Base-by-base conservation (phyloP, 2,329 filamentous ascomycete species). In the Diplodia intermedia region DNA sequence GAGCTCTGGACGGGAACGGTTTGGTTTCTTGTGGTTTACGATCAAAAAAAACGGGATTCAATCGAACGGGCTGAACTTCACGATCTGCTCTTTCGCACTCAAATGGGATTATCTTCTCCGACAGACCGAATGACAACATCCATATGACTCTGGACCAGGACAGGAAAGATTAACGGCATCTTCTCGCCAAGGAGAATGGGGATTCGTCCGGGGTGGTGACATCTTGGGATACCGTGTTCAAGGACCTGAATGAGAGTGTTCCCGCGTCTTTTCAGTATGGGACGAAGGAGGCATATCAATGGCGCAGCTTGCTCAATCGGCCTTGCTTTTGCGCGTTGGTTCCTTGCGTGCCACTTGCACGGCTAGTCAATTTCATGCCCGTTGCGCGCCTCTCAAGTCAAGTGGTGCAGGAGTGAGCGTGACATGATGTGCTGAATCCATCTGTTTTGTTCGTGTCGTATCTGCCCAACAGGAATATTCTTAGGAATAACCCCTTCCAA, bases 81-180 rank as follows among this genome's bases (percentile, higher is more conserved):
- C 73, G 71, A 75, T 73, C 72, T 71, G 73, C 74, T 63, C 47
- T 63, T 47, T 76, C 75, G 73, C 74, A 53, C 31, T 61, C 66
- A 73, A 72, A 75, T 72, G 77, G 77, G 75, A 73, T 75, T 75
- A 69, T 77, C 71, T 73, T 73, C 74, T 75, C 75, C 74, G 71
- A 73, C 38, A 62, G 36, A n/a, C 43, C 26, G 7, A 47, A n/a
- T 11, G 43, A 63, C 56, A 63, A 68, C 40, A 54, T 53, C 31
- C 54, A 71, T 78, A 78, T 79, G 76, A 75, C 75, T 78, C 75
- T 77, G 73, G 77, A 79, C 79, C 77, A 78, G 76, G 78, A 75
- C 69, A 68, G 26, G 36, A 29, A 60, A 23, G 72, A 68, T 74
- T 49, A 54, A 31, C 66, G 76, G 75, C 75, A 75, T 69, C 71